Evolutionary conservation across 768 basidiomycete species (phyloP), one percentile per base, ranked within the genome.

Genomic region (Mycena haematopus): DNA sequence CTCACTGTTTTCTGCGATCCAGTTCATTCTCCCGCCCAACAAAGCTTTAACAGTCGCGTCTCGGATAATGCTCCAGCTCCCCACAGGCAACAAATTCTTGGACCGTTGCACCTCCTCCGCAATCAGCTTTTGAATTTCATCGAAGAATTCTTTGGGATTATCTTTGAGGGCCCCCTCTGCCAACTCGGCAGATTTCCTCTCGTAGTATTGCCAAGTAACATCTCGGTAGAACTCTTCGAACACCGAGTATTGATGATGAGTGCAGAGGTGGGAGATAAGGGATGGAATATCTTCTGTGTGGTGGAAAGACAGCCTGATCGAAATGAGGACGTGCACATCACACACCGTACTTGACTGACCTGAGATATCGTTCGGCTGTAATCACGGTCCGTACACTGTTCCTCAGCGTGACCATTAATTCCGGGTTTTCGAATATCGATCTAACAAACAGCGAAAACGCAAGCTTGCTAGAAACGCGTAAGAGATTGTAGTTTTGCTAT

Each of bases 171-270:
- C 63, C 10, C 13, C 29, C n/a, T 76, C 71, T 0, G 79, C 72
- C 27, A 76, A 73, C 38, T 68, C 65, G 15, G 71, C 64, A 0
- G 86, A 86, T 70, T 92, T 86, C 0, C 67, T 72, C 0, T 74
- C 55, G 68, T 90, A 93, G 69, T 83, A 90, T 1, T 76, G 71
- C 21, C 73, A 70, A 0, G 89, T 87, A 21, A 78, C 65, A 21
- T 79, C 73, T 45, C 89, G 66, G 66, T 88, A 85, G 60, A 75
- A 79, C 9, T 80, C 76, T 68, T 92, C 87, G 56, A 93, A 87
- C 25, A 79, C 68, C 22, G 80, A 68, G 66, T 91, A 93, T 60
- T 85, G 80, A 27, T 80, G 77, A 63, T 92, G 85, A 5, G 76
- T 77, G 51, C 80, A 73, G 52, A 93, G 80, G 58, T 88, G 85